Evolutionary conservation across 106 monocot species (phyloP).

Genomic region (Allium sativum): DNA sequence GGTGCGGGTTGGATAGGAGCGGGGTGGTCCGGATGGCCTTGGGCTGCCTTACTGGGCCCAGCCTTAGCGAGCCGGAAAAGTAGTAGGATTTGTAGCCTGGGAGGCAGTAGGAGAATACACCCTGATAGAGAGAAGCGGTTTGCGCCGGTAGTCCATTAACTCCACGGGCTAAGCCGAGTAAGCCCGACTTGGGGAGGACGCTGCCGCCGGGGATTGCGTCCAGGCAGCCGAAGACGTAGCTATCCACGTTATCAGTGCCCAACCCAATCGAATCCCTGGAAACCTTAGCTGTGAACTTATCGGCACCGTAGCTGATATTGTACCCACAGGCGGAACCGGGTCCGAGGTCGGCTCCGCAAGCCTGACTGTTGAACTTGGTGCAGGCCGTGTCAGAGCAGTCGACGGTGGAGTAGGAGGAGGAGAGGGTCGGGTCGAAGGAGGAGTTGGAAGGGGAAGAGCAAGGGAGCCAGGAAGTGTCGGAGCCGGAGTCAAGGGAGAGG

Average conservation of each 20-base stretch:
- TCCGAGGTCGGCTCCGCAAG: constrained; percentile 13
- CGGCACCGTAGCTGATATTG: constrained; percentile 50
- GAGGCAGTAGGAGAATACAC: constrained; percentile 94
- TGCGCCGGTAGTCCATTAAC: constrained; percentile 47
- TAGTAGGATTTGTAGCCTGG: constrained; percentile 94
- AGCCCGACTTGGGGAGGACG: constrained; percentile 62
- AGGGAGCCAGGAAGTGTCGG: constrained; percentile 64
- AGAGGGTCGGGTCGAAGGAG: constrained; percentile 25
- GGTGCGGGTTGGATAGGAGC: constrained; percentile 68
- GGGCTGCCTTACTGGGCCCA: constrained; percentile 64
- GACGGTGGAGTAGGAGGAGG: constrained; percentile 38
- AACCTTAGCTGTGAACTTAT: constrained; percentile 41
- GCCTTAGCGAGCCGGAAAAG: constrained; percentile 87
- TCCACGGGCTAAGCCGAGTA: constrained; percentile 69
- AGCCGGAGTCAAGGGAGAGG: constrained; percentile 71
- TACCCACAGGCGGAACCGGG: constrained; percentile 8
- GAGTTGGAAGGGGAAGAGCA: constrained; percentile 35
- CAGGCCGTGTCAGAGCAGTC: constrained; percentile 42
- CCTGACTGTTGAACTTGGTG: constrained; percentile 30
- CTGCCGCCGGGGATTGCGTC: constrained; percentile 23
- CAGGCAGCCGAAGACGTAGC: constrained; percentile 75
- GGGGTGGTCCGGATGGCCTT: constrained; percentile 50
- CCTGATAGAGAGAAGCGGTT: constrained; percentile 31
- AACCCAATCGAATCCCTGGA: constrained; percentile 48
- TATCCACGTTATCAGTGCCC: constrained; percentile 29